Conservation (phyloP, 2,329 filamentous ascomycete species). For the Niveomyces coronatus region DNA sequence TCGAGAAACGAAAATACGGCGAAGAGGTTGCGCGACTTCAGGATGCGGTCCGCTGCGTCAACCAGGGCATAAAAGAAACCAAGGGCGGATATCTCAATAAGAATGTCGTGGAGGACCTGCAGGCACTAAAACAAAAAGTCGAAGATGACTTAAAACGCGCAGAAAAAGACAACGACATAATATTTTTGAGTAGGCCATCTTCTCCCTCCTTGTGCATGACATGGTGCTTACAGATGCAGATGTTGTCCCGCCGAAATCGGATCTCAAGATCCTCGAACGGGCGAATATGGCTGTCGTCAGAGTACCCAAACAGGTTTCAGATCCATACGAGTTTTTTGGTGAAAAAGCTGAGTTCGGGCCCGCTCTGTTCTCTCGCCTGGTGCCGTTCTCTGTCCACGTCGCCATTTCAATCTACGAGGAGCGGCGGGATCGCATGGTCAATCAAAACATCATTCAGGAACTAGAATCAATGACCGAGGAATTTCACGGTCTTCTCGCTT, state of each 20-base stretch:
- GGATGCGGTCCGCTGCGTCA: constrained; percentile 74
- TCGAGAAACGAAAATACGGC: constrained; percentile 90
- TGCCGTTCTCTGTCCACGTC: constrained; percentile 91
- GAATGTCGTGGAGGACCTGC: constrained; percentile 69
- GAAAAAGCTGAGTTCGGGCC: constrained; percentile 72
- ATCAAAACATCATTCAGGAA: constrained; percentile 75
- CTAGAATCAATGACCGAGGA: constrained; percentile 71
- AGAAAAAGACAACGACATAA: constrained; percentile 93
- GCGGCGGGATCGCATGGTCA: constrained; percentile 79
- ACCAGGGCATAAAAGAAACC: constrained; percentile 76
- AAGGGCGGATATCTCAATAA: constrained; percentile 67
- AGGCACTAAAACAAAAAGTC: constrained; percentile 70
- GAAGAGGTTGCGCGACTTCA: constrained; percentile 83
- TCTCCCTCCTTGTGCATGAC: not conserved
- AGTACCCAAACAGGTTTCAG: constrained; percentile 70
- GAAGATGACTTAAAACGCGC: constrained; percentile 83
- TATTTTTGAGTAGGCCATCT: constrained; percentile 62
- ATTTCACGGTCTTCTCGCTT: constrained; percentile 69
- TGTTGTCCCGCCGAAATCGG: constrained; percentile 76
- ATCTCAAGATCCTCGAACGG: constrained; percentile 74
- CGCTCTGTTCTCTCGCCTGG: constrained; percentile 79
- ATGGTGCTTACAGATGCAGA: constrained; percentile 38
- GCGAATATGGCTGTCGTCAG: constrained; percentile 79
- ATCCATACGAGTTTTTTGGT: constrained; percentile 70
- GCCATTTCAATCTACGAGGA: constrained; percentile 94